Evolutionary conservation across 23 red algal genomes (phyloP).

Genomic region (Gracilaria domingensis): DNA sequence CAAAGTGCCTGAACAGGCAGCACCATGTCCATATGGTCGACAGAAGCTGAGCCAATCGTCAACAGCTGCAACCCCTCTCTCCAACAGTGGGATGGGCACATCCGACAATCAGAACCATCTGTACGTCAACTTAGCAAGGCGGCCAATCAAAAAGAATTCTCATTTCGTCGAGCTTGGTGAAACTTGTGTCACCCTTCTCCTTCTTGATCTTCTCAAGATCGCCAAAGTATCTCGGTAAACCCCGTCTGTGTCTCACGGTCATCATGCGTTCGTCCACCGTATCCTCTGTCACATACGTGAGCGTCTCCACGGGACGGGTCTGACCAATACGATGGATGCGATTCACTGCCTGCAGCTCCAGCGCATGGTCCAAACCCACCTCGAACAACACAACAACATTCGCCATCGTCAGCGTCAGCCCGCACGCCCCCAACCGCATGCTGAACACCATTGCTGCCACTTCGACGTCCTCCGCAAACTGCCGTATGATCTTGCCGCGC

Average conservation of each 20-base stretch:
- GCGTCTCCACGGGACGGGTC: background rate
- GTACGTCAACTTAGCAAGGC: background rate
- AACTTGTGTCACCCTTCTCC: background rate
- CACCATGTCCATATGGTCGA: too few species aligned
- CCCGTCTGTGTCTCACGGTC: background rate
- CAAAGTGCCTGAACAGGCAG: too few species aligned
- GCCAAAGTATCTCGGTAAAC: background rate
- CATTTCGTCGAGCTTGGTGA: background rate
- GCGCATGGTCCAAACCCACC: background rate
- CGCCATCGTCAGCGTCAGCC: background rate
- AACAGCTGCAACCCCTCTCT: background rate
- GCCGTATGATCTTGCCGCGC: background rate
- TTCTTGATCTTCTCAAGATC: background rate
- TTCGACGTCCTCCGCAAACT: background rate
- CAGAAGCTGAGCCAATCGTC: too few species aligned
- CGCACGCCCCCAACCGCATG: background rate
- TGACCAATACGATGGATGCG: background rate
- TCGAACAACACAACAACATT: slow-evolving; percentile 1
- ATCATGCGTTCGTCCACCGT: background rate
- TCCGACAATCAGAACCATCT: background rate
- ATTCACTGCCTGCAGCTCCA: background rate
- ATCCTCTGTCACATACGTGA: background rate
- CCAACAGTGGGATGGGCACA: background rate
- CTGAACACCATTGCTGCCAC: background rate
- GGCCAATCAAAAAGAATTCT: background rate